phyloP scores from a whole-genome alignment of 495 filamentous ascomycete genomes.

The Peziza echinospora region DNA sequence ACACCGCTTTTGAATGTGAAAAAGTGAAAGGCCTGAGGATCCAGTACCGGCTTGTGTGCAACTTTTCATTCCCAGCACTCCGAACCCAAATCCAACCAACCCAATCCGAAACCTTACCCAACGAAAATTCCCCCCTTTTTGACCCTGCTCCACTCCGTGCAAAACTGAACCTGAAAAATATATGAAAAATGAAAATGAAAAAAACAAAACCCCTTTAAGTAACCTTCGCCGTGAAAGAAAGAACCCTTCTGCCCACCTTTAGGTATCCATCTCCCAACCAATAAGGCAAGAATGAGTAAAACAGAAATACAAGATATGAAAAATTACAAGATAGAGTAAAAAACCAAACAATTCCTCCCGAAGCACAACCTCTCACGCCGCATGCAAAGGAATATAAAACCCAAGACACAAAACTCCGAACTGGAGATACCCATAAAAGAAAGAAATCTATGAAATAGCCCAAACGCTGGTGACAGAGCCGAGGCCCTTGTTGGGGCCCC shows the following conservation, averaged over 20 bases:
- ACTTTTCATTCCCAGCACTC: neutral
- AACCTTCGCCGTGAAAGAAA: conserved; percentile 20
- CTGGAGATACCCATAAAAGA: conserved; percentile 4
- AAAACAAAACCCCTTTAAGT: conserved; percentile 14
- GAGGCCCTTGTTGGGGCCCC: conserved; percentile 29
- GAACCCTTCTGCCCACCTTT: conserved; percentile 20
- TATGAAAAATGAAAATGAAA: conserved; percentile 2
- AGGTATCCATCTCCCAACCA: conserved; percentile 19
- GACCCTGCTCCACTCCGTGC: neutral
- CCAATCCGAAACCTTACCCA: neutral
- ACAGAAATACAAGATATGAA: conserved; percentile 7
- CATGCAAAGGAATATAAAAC: conserved; percentile 20
- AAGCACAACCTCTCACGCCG: conserved; percentile 18
- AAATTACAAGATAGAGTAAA: conserved; percentile 21
- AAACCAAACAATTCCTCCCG: conserved; percentile 19
- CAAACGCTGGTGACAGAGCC: conserved; percentile 19
- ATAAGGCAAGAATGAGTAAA: conserved; percentile 13
- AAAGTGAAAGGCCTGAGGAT: neutral
- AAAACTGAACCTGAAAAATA: neutral
- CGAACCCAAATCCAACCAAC: neutral
- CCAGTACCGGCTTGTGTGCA: neutral
- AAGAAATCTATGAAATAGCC: conserved; percentile 10
- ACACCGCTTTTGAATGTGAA: neutral
- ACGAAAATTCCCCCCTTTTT: conserved; percentile 1
- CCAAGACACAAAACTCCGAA: conserved; percentile 17